A percentile compares a stretch with the other conserved stretches of the same genome.
These are phyloP conservation scores for Paramyrothecium sp. DNA, from an alignment of 2,329 filamentous ascomycete genomes.

Conservation along the genomic window DNA sequence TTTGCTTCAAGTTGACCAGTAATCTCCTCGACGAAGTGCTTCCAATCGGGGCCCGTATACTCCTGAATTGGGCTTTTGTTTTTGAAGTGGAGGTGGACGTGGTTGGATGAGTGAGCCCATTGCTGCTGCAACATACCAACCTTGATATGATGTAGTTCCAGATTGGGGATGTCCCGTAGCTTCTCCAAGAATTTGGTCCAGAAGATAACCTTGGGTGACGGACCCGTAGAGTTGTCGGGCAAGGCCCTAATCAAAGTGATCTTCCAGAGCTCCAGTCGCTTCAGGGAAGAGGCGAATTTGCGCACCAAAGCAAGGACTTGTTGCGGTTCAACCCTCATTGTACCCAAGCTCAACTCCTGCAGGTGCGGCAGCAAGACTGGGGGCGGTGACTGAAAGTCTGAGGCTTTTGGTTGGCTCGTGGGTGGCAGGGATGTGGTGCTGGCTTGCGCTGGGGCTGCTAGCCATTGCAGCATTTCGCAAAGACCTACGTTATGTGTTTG, in stretches of 20 bases:
- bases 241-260: conserved; percentile 25
- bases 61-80: conserved; percentile 4
- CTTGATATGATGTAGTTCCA: conserved; percentile 31
- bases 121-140: conserved; percentile 25
- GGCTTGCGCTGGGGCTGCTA: conserved; percentile 19
- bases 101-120: conserved; percentile 12
- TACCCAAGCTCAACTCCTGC: conserved; percentile 42
- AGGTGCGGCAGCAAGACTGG: conserved; percentile 32
- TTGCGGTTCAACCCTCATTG: conserved; percentile 23
- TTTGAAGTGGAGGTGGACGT: conserved; percentile 12
- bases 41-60: conserved; percentile 34
- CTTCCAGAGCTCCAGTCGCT: conserved; percentile 44
- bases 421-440: neutral
- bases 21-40: conserved; percentile 29
- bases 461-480: conserved; percentile 36
- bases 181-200: conserved; percentile 38
- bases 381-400: conserved; percentile 2
- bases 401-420: neutral
- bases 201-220: conserved; percentile 23
- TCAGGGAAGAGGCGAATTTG: conserved; percentile 44
- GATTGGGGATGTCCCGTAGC: conserved; percentile 25
- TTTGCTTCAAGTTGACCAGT: conserved; percentile 14
- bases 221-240: conserved; percentile 3
- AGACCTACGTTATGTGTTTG: conserved; percentile 6
- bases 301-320: conserved; percentile 31